phyloP scores from a whole-genome alignment of 1,284 basidiomycete species.

The Termitomyces sp. region DNA sequence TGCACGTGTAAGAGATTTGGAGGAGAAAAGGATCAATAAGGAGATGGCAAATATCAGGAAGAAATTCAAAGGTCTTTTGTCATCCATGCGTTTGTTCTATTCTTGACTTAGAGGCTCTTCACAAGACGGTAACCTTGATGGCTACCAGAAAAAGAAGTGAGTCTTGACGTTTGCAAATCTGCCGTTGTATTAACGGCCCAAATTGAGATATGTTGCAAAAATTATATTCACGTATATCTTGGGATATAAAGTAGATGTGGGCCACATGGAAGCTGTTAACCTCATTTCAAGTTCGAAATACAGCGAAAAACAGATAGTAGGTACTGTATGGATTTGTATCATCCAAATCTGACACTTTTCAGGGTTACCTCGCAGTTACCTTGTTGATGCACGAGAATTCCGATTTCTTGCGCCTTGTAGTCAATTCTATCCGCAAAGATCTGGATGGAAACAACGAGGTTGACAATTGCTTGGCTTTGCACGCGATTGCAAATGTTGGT shows the following conservation, averaged over 20 bases:
- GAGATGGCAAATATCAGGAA: conserved; percentile 99
- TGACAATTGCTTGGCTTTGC: conserved; percentile 93
- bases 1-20: conserved; percentile 81
- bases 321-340: conserved; percentile 25
- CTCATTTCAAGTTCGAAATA: conserved; percentile 95
- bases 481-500: conserved; percentile 98
- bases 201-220: conserved; percentile 81
- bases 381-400: conserved; percentile 98
- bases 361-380: conserved; percentile 98
- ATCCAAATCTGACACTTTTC: conserved; percentile 12
- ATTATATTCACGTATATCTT: conserved; percentile 99
- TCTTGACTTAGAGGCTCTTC: conserved; percentile 3
- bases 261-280: conserved; percentile 99
- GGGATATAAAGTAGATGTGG: conserved; percentile 97
- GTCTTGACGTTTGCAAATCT: conserved; percentile 24
- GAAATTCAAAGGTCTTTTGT: conserved; percentile 84
- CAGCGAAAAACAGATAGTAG: conserved; percentile 98
- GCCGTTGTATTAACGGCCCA: conserved; percentile 10
- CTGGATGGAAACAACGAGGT: conserved; percentile 93
- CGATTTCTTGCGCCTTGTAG: conserved; percentile 90
- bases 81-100: neutral
- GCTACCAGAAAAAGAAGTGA: conserved; percentile 99
- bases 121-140: conserved; percentile 91
- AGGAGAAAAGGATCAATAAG: conserved; percentile 98
- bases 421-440: conserved; percentile 98